Percentiles rank a stretch among this genome's conserved stretches.
Conservation (phyloP, 2,329 filamentous ascomycete species). For the Alternaria triticimaculans region DNA sequence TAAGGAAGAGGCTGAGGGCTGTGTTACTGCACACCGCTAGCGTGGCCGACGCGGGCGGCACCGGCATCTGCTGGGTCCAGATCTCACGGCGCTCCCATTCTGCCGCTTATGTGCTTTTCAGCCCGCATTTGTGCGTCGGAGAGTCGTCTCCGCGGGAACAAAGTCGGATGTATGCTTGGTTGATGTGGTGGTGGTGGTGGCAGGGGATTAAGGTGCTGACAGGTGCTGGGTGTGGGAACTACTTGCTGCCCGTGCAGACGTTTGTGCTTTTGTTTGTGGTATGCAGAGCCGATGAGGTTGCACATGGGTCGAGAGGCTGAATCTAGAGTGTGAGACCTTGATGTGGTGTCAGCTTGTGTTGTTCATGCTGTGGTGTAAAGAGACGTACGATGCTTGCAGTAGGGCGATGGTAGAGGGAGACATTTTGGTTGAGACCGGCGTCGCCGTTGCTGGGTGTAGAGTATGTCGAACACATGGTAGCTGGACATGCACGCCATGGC, state of each 20-base stretch:
- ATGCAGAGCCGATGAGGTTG: background rate
- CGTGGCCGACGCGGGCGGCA: background rate
- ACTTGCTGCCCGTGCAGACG: background rate
- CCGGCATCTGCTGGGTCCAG: background rate
- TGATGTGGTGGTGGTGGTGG: background rate
- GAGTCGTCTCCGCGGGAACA: background rate
- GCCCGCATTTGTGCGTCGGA: background rate
- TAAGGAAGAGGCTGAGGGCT: background rate
- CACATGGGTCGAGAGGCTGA: background rate
- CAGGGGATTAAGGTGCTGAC: constrained; percentile 1
- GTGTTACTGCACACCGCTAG: background rate
- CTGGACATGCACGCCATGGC: background rate
- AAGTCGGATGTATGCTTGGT: background rate
- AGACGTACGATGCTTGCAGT: background rate
- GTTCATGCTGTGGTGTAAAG: background rate
- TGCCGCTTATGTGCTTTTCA: background rate
- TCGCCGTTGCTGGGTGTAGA: background rate
- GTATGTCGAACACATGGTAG: background rate
- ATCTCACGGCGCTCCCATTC: background rate
- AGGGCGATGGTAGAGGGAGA: background rate
- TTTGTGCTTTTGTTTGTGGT: background rate
- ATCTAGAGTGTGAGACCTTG: background rate
- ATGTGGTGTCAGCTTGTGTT: constrained; percentile 1
- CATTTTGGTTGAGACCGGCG: background rate
- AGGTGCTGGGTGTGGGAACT: background rate